Percentiles rank a stretch among this genome's conserved stretches.
These are phyloP conservation scores for Psilocybe cubensis DNA, from an alignment of 768 basidiomycete genomes.

Conservation along the genomic window DNA sequence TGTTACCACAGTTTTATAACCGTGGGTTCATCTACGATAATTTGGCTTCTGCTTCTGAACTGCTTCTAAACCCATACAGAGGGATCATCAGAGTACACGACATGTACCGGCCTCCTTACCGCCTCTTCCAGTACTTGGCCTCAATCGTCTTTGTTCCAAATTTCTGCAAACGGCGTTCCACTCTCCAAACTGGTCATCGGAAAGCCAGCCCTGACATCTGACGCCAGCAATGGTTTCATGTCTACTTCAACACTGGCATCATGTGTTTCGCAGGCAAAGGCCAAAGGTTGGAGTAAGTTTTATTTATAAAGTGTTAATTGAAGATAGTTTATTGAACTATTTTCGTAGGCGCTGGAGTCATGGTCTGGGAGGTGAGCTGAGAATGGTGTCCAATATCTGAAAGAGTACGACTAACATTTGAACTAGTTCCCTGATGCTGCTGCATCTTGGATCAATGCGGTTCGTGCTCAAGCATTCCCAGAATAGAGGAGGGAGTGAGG, in stretches of 20 bases:
- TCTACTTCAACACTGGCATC: slow-evolving; percentile 53
- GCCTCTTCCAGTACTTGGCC: slow-evolving; percentile 67
- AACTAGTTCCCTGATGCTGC: slow-evolving; percentile 42
- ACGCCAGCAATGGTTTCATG: slow-evolving; percentile 68
- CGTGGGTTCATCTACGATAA: slow-evolving; percentile 26
- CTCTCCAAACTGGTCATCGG: slow-evolving; percentile 75
- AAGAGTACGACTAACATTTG: no score
- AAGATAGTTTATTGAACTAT: neutral
- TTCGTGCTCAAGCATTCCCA: slow-evolving; percentile 39
- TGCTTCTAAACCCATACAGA: slow-evolving; percentile 38
- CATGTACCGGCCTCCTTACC: slow-evolving; percentile 60
- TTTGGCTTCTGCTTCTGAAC: neutral
- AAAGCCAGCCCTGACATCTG: slow-evolving; percentile 59
- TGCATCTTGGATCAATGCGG: slow-evolving; percentile 42
- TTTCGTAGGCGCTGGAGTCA: slow-evolving; percentile 35
- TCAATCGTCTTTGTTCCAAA: slow-evolving; percentile 59
- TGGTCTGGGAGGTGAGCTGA: slow-evolving; percentile 42
- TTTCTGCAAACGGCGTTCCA: slow-evolving; percentile 58
- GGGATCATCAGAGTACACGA: slow-evolving; percentile 64
- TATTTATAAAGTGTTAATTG: neutral
- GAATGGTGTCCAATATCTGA: neutral
- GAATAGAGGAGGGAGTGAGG: slow-evolving; percentile 20
- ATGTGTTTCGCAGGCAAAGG: slow-evolving; percentile 63
- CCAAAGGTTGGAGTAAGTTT: slow-evolving; percentile 66
- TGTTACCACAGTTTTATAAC: slow-evolving; percentile 43